Evolutionary conservation across 2,329 filamentous ascomycete genomes (phyloP).

Genomic region (Exophiala dermatitidis): DNA sequence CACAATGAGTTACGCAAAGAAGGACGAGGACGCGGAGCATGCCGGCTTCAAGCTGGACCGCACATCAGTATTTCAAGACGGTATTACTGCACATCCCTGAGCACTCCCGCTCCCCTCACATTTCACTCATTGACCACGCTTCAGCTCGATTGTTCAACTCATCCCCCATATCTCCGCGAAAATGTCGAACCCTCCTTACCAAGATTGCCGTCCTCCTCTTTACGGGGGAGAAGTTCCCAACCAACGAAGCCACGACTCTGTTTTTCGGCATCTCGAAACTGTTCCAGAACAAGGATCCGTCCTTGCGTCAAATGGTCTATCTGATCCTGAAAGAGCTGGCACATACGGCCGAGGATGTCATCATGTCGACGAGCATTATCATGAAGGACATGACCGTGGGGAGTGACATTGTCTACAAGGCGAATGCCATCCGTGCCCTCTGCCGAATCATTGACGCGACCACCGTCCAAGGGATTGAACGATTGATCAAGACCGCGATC

Average conservation of each 20-base stretch:
- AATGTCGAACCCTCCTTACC: slow-evolving; percentile 93
- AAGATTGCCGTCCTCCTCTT: slow-evolving; percentile 96
- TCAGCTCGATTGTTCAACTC: slow-evolving; percentile 94
- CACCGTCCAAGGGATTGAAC: slow-evolving; percentile 94
- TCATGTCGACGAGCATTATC: slow-evolving; percentile 98
- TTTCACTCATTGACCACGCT: slow-evolving; percentile 4
- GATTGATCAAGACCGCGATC: slow-evolving; percentile 97
- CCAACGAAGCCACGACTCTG: slow-evolving; percentile 92
- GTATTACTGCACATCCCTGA: slow-evolving; percentile 42
- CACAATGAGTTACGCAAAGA: slow-evolving; percentile 93
- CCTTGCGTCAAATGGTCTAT: slow-evolving; percentile 97
- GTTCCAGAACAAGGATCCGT: slow-evolving; percentile 99
- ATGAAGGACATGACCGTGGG: slow-evolving; percentile 99
- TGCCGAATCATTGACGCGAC: slow-evolving; percentile 96
- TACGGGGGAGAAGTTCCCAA: slow-evolving; percentile 93
- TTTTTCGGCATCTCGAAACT: slow-evolving; percentile 99
- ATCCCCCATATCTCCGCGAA: slow-evolving; percentile 90
- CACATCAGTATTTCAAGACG: slow-evolving; percentile 97
- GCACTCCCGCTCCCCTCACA: neutral
- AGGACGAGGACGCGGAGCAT: slow-evolving; percentile 94
- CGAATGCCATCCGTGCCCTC: slow-evolving; percentile 90
- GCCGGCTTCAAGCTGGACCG: slow-evolving; percentile 95
- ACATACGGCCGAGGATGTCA: slow-evolving; percentile 92
- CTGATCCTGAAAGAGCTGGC: slow-evolving; percentile 96
- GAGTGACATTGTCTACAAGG: slow-evolving; percentile 86